Evolutionary conservation across 345 rosid genomes (phyloP).

Genomic region (Moricandia arvensis): DNA sequence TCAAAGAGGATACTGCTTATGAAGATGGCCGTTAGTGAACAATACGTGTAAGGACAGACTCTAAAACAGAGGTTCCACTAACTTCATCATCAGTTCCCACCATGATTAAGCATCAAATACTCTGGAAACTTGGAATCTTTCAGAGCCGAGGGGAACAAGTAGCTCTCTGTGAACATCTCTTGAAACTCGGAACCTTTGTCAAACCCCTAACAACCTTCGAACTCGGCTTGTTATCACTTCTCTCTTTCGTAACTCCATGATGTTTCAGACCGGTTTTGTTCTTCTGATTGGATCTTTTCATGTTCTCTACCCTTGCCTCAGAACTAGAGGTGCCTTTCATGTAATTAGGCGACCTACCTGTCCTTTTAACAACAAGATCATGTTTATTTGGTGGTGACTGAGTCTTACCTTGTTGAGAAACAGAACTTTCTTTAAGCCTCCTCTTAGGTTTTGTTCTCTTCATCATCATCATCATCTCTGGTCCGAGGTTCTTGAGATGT

Average conservation of each 20-base stretch:
- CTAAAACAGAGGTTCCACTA: slow-evolving; percentile 63
- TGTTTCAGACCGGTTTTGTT: slow-evolving; percentile 35
- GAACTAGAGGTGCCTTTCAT: slow-evolving; percentile 90
- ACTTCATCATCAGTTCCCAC: slow-evolving; percentile 50
- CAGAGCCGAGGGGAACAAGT: slow-evolving; percentile 89
- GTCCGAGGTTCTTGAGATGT: no score
- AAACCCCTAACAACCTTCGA: slow-evolving; percentile 58
- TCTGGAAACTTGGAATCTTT: slow-evolving; percentile 81
- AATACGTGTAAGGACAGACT: slow-evolving; percentile 82
- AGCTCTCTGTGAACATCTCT: slow-evolving; percentile 56
- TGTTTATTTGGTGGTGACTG: slow-evolving; percentile 34
- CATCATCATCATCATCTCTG: slow-evolving; percentile 78
- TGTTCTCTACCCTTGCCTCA: slow-evolving; percentile 67
- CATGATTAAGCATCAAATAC: slow-evolving; percentile 67
- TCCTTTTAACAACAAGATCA: slow-evolving; percentile 31
- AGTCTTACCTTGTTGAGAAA: slow-evolving; percentile 48
- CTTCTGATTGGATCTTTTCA: slow-evolving; percentile 23
- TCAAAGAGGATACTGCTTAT: slow-evolving; percentile 62
- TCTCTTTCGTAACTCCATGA: slow-evolving; percentile 39
- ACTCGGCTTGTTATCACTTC: slow-evolving; percentile 44
- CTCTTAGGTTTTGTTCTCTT: slow-evolving; percentile 62
- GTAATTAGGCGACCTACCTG: slow-evolving; percentile 61
- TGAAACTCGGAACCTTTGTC: slow-evolving; percentile 67
- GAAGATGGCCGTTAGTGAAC: slow-evolving; percentile 91
- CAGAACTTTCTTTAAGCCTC: slow-evolving; percentile 44